These are phyloP conservation scores for Curvularia sp. DNA, from an alignment of 2,329 filamentous ascomycete species.

Conservation along the genomic window DNA sequence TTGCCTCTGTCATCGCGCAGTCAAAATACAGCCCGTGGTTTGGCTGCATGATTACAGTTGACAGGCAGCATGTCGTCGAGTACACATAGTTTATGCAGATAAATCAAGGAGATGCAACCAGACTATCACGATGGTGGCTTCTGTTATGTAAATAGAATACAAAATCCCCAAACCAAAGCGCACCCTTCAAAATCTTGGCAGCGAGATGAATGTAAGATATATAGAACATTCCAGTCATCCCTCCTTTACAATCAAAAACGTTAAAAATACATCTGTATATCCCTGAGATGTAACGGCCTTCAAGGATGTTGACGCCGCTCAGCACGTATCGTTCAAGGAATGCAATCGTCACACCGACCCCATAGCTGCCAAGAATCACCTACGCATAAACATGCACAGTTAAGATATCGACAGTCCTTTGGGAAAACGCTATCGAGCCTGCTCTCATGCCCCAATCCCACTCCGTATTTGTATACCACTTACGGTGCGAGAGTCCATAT, in stretches of 20 bases:
- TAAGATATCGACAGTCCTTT: not conserved
- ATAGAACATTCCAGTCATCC: not conserved
- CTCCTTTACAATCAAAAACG: not conserved
- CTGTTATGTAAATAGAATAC: not conserved
- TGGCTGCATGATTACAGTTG: not conserved
- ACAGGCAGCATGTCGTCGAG: not conserved
- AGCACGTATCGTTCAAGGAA: not conserved
- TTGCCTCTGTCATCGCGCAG: no score
- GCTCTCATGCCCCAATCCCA: not conserved
- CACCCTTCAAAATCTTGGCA: not conserved
- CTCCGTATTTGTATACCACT: not conserved
- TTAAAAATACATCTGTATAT: no score
- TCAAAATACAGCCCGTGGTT: not conserved
- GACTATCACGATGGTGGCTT: not conserved
- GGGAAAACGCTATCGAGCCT: not conserved
- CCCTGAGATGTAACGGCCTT: not conserved
- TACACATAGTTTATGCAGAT: not conserved
- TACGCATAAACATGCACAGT: not conserved
- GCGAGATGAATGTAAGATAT: not conserved
- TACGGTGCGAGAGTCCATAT: not conserved
- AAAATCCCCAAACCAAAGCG: not conserved
- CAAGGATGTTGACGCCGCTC: not conserved
- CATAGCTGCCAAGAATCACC: not conserved
- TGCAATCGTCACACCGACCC: not conserved
- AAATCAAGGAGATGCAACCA: not conserved